Conservation (phyloP, 257 asterid genomes). For the Rauvolfia tetraphylla region DNA sequence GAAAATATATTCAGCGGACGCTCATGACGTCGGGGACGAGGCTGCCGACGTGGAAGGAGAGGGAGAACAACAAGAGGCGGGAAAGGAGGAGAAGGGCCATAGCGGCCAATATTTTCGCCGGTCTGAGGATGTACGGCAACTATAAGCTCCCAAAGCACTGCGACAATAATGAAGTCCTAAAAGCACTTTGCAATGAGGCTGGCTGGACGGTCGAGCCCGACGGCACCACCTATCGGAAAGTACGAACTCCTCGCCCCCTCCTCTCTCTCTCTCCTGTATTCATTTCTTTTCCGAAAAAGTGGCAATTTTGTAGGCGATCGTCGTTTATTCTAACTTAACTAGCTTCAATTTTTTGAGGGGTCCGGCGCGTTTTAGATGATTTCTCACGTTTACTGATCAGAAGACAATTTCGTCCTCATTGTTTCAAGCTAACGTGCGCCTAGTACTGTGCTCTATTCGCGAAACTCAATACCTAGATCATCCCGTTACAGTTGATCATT, state of each 20-base stretch:
- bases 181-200: slow-evolving; percentile 67
- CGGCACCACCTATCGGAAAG: slow-evolving; percentile 77
- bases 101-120: slow-evolving; percentile 68
- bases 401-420: neutral
- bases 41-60: slow-evolving; percentile 72
- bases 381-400: neutral
- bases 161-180: slow-evolving; percentile 76
- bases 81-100: slow-evolving; percentile 70
- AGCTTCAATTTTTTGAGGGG: neutral
- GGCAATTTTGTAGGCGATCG: neutral
- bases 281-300: neutral
- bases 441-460: neutral
- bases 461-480: neutral
- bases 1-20: neutral
- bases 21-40: slow-evolving; percentile 53
- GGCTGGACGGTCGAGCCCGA: slow-evolving; percentile 73
- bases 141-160: slow-evolving; percentile 67
- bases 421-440: neutral
- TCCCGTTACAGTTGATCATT: neutral
- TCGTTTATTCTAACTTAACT: neutral
- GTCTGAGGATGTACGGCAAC: slow-evolving; percentile 63
- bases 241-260: slow-evolving; percentile 6
- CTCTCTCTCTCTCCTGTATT: neutral
- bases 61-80: slow-evolving; percentile 74
- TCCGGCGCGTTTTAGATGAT: neutral